Evolutionary conservation across 177 flowering plant genomes (phyloP).

Genomic region (Telopea speciosissima): DNA sequence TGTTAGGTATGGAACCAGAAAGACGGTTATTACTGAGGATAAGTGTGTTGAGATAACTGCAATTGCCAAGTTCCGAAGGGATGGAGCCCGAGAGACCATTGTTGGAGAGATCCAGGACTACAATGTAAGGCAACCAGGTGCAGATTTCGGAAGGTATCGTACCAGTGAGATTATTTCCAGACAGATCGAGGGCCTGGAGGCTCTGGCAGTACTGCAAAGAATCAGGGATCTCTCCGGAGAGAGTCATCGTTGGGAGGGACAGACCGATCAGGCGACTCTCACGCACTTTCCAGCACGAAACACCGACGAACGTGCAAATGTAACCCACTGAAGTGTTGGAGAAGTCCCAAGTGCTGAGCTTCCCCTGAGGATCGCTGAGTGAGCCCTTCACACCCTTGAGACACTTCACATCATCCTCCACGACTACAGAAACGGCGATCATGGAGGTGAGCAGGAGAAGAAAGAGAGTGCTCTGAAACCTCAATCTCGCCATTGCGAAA

Average conservation of each 20-base stretch:
- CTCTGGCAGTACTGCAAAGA: too few relatives aligned
- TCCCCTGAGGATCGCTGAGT: too few relatives aligned
- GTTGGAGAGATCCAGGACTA: constrained; percentile 49
- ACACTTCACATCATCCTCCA: constrained; percentile 66
- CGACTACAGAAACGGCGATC: not conserved
- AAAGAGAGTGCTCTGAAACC: not conserved
- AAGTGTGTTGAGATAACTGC: constrained; percentile 56
- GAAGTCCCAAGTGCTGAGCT: too few relatives aligned
- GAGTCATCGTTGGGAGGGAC: constrained; percentile 32
- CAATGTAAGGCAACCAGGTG: constrained; percentile 56
- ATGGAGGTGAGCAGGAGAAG: not conserved
- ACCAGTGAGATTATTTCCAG: constrained; percentile 46
- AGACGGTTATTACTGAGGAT: too few relatives aligned
- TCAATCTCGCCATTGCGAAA: constrained; percentile 7
- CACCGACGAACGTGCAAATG: constrained; percentile 65
- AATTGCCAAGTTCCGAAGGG: constrained; percentile 48
- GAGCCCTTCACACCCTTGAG: too few relatives aligned
- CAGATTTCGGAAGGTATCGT: constrained; percentile 53
- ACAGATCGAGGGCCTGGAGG: constrained; percentile 55
- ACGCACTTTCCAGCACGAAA: constrained; percentile 65
- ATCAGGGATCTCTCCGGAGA: constrained; percentile 44
- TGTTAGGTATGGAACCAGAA: too few relatives aligned
- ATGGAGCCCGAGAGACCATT: constrained; percentile 51
- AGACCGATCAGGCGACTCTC: constrained; percentile 54
- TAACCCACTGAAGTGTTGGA: too few relatives aligned